These are phyloP conservation scores for Tetrapyrgos nigripes DNA, from an alignment of 1,284 basidiomycete species.

Conservation along the genomic window DNA sequence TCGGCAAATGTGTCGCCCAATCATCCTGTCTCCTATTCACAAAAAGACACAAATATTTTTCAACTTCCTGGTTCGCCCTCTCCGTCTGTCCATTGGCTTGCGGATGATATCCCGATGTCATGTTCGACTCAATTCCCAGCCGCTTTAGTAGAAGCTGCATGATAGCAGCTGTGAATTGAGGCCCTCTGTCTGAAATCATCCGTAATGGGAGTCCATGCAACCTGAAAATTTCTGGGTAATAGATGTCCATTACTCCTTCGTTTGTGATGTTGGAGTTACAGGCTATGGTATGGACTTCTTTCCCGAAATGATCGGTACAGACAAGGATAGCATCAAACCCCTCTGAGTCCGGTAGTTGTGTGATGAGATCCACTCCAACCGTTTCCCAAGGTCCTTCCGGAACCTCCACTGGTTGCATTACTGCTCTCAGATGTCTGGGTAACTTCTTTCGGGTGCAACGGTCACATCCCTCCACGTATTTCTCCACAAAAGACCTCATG, in stretches of 20 bases:
- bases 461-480: slow-evolving; percentile 45
- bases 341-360: neutral
- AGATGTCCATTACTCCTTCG: neutral
- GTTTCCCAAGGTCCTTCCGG: neutral
- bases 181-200: neutral
- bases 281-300: slow-evolving; percentile 3
- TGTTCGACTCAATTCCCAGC: slow-evolving; percentile 2
- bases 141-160: neutral
- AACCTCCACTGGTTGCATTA: neutral
- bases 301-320: slow-evolving; percentile 1
- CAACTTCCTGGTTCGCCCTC: slow-evolving; percentile 36
- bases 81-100: slow-evolving; percentile 41
- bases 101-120: slow-evolving; percentile 41
- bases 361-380: neutral
- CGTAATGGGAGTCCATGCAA: no score
- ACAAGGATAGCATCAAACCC: slow-evolving; percentile 1
- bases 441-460: no score
- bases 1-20: no score
- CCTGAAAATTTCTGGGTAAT: no score
- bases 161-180: neutral
- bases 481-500: slow-evolving; percentile 30
- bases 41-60: neutral
- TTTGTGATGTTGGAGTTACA: neutral
- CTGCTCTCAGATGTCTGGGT: no score
- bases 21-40: neutral